These are phyloP conservation scores for California macrophylla DNA, from an alignment of 441 rosid genomes.

Conservation along the genomic window DNA sequence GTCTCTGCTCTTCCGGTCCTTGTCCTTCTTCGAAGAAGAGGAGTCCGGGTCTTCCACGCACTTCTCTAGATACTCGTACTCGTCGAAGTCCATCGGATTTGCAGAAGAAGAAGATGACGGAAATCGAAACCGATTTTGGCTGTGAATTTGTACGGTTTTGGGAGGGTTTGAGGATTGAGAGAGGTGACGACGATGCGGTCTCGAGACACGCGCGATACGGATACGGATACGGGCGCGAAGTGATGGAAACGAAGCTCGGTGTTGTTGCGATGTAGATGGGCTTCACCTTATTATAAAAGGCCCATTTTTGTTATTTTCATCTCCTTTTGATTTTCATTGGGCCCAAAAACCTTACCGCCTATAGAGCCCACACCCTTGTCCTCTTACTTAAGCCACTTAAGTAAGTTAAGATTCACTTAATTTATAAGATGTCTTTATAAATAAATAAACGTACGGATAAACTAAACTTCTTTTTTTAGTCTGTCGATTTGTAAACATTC, in stretches of 20 bases:
- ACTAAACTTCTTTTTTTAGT: no score
- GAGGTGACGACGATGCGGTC: not conserved
- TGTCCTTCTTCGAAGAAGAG: constrained; percentile 27
- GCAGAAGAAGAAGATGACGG: not conserved
- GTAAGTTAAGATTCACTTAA: no score
- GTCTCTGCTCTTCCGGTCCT: constrained; percentile 29
- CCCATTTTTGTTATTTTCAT: no score
- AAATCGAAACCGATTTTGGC: not conserved
- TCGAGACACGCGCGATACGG: not conserved
- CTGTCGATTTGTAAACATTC: no score
- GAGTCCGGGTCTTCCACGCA: constrained; percentile 54
- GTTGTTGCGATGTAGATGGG: not conserved
- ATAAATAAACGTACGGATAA: no score
- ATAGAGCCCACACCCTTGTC: not conserved
- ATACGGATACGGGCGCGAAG: not conserved
- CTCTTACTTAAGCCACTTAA: no score
- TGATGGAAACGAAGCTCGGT: not conserved
- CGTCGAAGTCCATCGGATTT: constrained; percentile 67
- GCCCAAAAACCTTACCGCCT: not conserved
- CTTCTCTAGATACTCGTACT: constrained; percentile 86
- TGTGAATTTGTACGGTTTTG: not conserved
- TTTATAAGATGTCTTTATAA: no score
- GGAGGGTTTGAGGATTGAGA: not conserved
- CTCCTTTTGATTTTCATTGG: not conserved
- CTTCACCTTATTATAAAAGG: not conserved